Percentiles rank a stretch among this genome's conserved stretches.
Conservation (phyloP, 345 rosid species). For the Cardamine chenopodiifolia region DNA sequence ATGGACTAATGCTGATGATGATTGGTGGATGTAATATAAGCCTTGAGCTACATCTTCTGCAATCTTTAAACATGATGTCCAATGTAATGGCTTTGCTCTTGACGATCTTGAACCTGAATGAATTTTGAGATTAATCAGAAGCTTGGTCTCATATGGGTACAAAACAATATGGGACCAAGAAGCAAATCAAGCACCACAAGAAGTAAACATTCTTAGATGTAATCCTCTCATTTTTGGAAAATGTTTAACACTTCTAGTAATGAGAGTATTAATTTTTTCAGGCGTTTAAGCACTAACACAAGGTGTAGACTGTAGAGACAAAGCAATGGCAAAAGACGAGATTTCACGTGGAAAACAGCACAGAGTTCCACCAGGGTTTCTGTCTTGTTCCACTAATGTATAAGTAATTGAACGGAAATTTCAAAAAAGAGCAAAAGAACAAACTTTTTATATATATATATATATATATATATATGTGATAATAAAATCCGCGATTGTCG, state of each 20-base stretch:
- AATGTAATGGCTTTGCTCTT: constrained; percentile 87
- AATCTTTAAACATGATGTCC: constrained; percentile 96
- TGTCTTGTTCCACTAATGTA: constrained; percentile 35
- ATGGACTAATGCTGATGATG: constrained; percentile 74
- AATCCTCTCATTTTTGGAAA: neutral
- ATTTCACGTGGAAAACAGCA: constrained; percentile 44
- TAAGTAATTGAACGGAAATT: neutral
- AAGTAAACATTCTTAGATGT: constrained; percentile 33
- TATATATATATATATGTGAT: neutral
- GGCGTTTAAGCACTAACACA: constrained; percentile 31
- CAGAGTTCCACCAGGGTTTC: constrained; percentile 37
- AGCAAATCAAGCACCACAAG: constrained; percentile 11
- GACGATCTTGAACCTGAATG: constrained; percentile 78
- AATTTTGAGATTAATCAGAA: constrained; percentile 1
- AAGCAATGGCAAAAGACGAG: constrained; percentile 38
- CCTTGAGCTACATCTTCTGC: constrained; percentile 97
- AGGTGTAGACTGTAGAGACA: constrained; percentile 35
- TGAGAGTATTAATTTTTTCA: neutral
- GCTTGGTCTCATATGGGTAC: neutral
- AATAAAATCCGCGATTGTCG: constrained; percentile 35
- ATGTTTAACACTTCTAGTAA: neutral
- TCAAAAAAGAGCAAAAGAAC: constrained; percentile 32
- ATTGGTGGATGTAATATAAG: constrained; percentile 85
- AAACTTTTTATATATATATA: constrained; percentile 3
- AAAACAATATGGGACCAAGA: neutral